phyloP scores from a whole-genome alignment of 345 rosid genomes.

The Hibiscus mutabilis region DNA sequence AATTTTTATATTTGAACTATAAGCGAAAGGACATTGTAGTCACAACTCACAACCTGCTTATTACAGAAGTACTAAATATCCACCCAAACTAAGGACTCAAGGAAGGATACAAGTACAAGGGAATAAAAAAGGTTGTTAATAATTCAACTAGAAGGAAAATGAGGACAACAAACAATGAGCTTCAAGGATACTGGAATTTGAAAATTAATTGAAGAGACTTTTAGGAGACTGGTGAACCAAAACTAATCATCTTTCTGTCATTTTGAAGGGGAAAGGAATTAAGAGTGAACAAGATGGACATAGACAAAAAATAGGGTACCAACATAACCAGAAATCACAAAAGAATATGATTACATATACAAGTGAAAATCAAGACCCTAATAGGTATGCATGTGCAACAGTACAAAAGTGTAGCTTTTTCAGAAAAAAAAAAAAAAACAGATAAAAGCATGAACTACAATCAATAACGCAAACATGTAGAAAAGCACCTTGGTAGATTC shows the following conservation, averaged over 20 bases:
- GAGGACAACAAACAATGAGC: not conserved
- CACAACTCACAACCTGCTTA: not conserved
- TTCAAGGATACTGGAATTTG: not conserved
- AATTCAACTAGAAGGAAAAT: not conserved
- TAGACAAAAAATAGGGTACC: not conserved
- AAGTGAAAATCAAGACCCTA: not conserved
- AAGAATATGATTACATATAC: not conserved
- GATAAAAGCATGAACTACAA: constrained; percentile 1
- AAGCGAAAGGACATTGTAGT: not conserved
- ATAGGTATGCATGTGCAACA: not conserved
- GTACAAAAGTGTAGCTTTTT: not conserved
- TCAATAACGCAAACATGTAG: constrained; percentile 6
- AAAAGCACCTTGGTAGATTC: constrained; percentile 68
- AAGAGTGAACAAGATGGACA: constrained; percentile 1
- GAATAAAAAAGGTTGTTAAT: not conserved
- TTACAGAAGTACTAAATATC: not conserved
- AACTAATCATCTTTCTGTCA: not conserved
- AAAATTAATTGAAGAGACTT: not conserved
- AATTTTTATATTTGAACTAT: too few relatives aligned
- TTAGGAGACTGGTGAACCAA: not conserved
- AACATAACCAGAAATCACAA: not conserved
- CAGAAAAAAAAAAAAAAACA: not conserved
- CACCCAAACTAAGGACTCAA: not conserved
- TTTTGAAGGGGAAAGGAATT: not conserved
- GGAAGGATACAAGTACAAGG: not conserved